Base-by-base conservation (phyloP, 116 monocot genomes). In the Zostera marina region DNA sequence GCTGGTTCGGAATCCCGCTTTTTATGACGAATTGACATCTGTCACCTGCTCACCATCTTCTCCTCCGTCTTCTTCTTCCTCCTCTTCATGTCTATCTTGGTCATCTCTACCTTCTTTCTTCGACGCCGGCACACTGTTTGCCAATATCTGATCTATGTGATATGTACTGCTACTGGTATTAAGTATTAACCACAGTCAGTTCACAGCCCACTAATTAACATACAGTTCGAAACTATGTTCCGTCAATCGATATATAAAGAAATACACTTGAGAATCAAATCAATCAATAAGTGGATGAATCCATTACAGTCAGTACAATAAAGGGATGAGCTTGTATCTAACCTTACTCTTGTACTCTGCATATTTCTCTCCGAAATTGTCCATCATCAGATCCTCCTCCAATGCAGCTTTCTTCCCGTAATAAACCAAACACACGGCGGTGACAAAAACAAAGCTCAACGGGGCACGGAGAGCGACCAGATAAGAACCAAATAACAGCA, bases 291-390 rank as follows among this genome's bases (percentile, higher is more conserved):
- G n/a, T n/a, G n/a, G n/a, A n/a, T n/a, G n/a, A n/a, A n/a, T n/a
- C n/a, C n/a, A n/a, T n/a, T n/a, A n/a, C n/a, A n/a, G n/a, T 79
- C 59, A 87, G 67, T 74, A 82, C 64, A 87, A 53, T 16, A 81
- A 43, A 24, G 89, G 89, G 42, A 89, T 77, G 32, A 89, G 69
- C 76, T 55, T 83, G 69, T 81, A 89, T 24, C 76, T 75, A 26
- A 83, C 83, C 78, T 83, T 89, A 11, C 66, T 63, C 76, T 38
- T 63, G 62, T 89, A 89, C 63, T 80, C 78, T n/a, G 7, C 59
- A 26, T 83, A 89, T 60, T 73, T 68, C 14, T 78, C 71, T 41
- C 78, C 78, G 24, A 89, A 89, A 4, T 44, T 57, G 24, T 89
- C 78, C 58, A 75, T 61, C 80, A 89, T 68, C 17, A 76, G 25